These are phyloP conservation scores for Solanum bukasovii DNA, from an alignment of 257 asterid genomes.

Conservation along the genomic window DNA sequence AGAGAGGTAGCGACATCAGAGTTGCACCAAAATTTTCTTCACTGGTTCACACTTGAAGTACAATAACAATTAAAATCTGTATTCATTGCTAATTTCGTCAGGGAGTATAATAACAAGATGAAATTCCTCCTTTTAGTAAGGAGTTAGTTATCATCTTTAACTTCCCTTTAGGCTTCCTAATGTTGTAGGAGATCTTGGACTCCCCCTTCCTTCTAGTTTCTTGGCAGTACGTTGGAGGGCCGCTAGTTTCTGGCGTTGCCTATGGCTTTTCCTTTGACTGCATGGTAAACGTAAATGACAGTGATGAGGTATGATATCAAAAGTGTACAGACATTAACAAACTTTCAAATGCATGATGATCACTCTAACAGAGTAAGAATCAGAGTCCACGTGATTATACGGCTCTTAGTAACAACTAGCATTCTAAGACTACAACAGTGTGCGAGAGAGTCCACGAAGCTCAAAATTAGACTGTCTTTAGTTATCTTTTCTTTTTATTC, in stretches of 20 bases:
- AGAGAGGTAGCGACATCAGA: not conserved
- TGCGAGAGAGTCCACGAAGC: not conserved
- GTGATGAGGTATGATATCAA: not conserved
- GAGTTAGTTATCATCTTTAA: slow-evolving; percentile 24
- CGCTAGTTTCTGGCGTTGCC: slow-evolving; percentile 51
- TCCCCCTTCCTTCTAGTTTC: slow-evolving; percentile 47
- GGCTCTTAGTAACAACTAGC: not conserved
- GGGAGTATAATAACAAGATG: not conserved
- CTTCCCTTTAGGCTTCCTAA: slow-evolving; percentile 27
- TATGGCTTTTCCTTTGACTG: slow-evolving; percentile 54
- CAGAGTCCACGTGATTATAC: not conserved
- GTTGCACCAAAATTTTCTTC: not conserved
- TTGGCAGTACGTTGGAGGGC: slow-evolving; percentile 51
- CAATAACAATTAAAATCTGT: not conserved
- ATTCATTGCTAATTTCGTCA: not conserved
- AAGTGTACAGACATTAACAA: not conserved
- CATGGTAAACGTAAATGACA: slow-evolving; percentile 2
- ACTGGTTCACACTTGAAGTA: not conserved
- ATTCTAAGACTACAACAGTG: not conserved
- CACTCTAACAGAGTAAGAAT: not conserved
- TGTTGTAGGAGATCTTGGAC: slow-evolving; percentile 21
- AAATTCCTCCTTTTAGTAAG: not conserved
- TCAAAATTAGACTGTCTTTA: not conserved
- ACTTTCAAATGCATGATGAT: not conserved
- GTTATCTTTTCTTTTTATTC: not conserved